Conservation (phyloP, 148 eudicot genomes). For the Rhododendron simsii region DNA sequence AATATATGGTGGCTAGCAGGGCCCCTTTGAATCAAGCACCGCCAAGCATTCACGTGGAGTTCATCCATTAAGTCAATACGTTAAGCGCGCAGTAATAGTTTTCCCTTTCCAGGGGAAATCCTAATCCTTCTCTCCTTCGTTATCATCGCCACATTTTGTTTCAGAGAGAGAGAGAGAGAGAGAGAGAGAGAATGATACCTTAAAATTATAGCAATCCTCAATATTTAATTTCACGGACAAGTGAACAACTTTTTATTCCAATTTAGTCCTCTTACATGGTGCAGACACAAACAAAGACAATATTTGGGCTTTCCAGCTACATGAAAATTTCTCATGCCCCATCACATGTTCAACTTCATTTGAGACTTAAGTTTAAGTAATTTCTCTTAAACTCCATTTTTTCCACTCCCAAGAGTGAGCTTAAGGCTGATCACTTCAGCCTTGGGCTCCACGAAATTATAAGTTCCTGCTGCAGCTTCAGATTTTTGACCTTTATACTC, state of each 20-base stretch:
- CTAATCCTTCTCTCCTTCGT: neutral
- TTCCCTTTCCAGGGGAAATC: neutral
- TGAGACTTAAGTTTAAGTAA: neutral
- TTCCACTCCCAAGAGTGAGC: neutral
- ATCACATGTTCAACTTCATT: too few relatives aligned
- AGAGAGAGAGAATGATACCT: neutral
- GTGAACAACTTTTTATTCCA: neutral
- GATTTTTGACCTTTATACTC: neutral
- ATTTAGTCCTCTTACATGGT: neutral
- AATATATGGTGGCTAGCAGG: too few relatives aligned
- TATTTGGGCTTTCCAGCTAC: neutral
- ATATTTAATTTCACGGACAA: neutral
- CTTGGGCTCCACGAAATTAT: neutral
- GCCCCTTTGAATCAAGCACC: too few relatives aligned
- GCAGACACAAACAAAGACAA: neutral
- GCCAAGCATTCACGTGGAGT: too few relatives aligned
- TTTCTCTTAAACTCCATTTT: neutral
- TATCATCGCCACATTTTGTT: neutral
- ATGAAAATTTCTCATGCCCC: neutral
- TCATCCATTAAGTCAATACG: too few relatives aligned
- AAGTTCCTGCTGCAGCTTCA: neutral
- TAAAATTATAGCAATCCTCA: neutral
- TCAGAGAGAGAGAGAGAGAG: neutral
- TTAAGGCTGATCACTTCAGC: neutral
- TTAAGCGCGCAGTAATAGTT: too few relatives aligned